These are phyloP conservation scores for Penicillium pancosmium DNA, from an alignment of 495 filamentous ascomycete species.

Conservation along the genomic window DNA sequence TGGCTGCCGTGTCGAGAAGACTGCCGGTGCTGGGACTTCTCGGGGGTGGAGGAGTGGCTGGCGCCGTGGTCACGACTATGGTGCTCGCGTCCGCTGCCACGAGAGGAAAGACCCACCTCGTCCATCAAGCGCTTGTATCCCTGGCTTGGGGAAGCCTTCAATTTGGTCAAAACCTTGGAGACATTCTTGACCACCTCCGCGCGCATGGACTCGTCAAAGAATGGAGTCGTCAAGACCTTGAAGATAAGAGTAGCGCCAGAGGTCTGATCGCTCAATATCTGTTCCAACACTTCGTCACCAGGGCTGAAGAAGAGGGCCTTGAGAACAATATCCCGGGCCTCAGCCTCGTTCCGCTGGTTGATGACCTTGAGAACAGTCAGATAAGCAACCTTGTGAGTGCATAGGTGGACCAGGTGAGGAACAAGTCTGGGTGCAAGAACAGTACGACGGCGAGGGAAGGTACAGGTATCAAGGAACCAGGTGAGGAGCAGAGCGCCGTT, in stretches of 20 bases:
- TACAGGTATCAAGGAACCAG: slow-evolving; percentile 99
- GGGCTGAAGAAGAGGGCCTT: slow-evolving; percentile 93
- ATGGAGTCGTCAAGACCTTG: slow-evolving; percentile 96
- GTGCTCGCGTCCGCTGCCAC: slow-evolving; percentile 52
- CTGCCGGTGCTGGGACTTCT: slow-evolving; percentile 53
- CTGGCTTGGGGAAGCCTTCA: slow-evolving; percentile 92
- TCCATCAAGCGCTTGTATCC: slow-evolving; percentile 99
- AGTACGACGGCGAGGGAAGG: slow-evolving; percentile 86
- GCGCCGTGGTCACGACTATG: slow-evolving; percentile 47
- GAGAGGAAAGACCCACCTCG: slow-evolving; percentile 83
- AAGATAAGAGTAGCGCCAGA: slow-evolving; percentile 96
- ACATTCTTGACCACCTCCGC: slow-evolving; percentile 88
- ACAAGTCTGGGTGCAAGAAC: slow-evolving; percentile 92
- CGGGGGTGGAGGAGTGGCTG: slow-evolving; percentile 38
- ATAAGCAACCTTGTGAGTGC: slow-evolving; percentile 98
- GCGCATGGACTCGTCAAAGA: slow-evolving; percentile 92
- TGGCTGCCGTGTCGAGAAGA: slow-evolving; percentile 49
- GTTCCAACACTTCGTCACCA: slow-evolving; percentile 84
- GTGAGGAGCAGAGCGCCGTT: slow-evolving; percentile 94
- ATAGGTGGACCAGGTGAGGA: slow-evolving; percentile 94
- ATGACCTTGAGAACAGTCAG: slow-evolving; percentile 97
- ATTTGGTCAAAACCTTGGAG: slow-evolving; percentile 79
- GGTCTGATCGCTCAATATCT: slow-evolving; percentile 86
- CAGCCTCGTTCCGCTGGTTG: slow-evolving; percentile 93
- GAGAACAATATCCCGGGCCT: slow-evolving; percentile 89